A percentile compares a stretch with the other conserved stretches of the same genome.
phyloP scores from a whole-genome alignment of 202 grass and related monocot genomes.

The Panicum hallii region DNA sequence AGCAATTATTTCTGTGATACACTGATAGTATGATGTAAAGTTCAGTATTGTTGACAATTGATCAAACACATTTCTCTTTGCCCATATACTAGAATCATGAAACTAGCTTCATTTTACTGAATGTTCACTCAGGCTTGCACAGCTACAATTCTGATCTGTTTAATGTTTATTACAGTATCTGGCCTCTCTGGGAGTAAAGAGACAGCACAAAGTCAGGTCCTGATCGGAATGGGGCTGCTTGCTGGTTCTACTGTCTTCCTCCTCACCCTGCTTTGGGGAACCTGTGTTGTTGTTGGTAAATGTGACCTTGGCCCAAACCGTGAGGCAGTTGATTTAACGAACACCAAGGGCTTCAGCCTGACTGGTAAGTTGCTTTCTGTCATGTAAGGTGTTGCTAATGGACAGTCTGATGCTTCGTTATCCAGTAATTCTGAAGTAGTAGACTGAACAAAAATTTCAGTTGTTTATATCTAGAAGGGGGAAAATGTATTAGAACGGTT shows the following conservation, averaged over 20 bases:
- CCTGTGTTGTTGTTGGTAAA: constrained; percentile 94
- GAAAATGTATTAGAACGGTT: not conserved
- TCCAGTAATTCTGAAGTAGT: constrained; percentile 7
- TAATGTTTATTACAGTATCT: constrained; percentile 63
- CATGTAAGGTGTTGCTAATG: constrained; percentile 3
- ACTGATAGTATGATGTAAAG: not conserved
- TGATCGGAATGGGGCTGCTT: constrained; percentile 95
- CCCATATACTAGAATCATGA: constrained; percentile 1
- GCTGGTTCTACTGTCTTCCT: constrained; percentile 96
- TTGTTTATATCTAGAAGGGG: not conserved
- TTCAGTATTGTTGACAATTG: not conserved
- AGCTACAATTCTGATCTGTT: constrained; percentile 4
- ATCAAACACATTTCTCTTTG: not conserved
- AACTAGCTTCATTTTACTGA: not conserved
- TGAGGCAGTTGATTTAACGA: constrained; percentile 56
- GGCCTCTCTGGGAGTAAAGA: constrained; percentile 91
- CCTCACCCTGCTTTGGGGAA: constrained; percentile 95
- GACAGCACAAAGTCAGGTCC: constrained; percentile 91
- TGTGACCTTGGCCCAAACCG: constrained; percentile 66
- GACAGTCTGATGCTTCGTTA: constrained; percentile 2
- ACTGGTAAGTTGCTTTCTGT: constrained; percentile 56
- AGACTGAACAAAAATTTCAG: not conserved
- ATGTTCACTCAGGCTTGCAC: not conserved
- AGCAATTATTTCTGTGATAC: not conserved
- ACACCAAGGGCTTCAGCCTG: constrained; percentile 73